Evolutionary conservation across 176 grass and related monocot species (phyloP).

Genomic region (Pontederia paniculata): DNA sequence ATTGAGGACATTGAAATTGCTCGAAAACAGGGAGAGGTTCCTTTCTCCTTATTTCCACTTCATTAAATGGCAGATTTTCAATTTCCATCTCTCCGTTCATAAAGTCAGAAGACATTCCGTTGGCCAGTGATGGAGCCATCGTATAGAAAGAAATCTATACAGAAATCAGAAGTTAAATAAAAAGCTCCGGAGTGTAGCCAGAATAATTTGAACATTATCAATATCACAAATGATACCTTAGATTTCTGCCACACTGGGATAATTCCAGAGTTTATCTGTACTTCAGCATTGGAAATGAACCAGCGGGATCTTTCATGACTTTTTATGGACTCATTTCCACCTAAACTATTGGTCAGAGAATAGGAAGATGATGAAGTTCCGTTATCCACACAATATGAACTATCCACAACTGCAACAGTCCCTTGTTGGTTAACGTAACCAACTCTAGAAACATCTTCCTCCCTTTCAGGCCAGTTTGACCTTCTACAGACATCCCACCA

Average conservation of each 20-base stretch:
- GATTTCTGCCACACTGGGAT: conserved; percentile 99
- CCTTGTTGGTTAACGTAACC: conserved; percentile 36
- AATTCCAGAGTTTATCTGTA: conserved; percentile 64
- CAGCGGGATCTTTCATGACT: conserved; percentile 58
- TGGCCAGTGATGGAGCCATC: conserved; percentile 38
- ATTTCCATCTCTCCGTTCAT: conserved; percentile 80
- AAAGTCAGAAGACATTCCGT: conserved; percentile 22
- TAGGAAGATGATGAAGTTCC: conserved; percentile 35
- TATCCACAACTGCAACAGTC: conserved; percentile 37
- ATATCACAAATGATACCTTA: conserved; percentile 44
- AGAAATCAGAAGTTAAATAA: conserved; percentile 18
- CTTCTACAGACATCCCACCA: conserved; percentile 99
- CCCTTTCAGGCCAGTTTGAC: conserved; percentile 88
- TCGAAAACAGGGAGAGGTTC: conserved; percentile 91
- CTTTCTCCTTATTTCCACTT: conserved; percentile 79
- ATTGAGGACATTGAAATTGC: conserved; percentile 58
- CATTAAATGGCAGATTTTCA: conserved; percentile 55
- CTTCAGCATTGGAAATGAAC: conserved; percentile 95
- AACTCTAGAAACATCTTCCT: conserved; percentile 61
- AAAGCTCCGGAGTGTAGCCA: conserved; percentile 10
- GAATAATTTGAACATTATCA: conserved; percentile 15
- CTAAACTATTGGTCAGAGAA: conserved; percentile 38
- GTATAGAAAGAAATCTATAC: conserved; percentile 86
- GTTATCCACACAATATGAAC: conserved; percentile 53
- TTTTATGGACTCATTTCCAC: conserved; percentile 39